A percentile compares a stretch with the other conserved stretches of the same genome.
These are phyloP conservation scores for Musa schizocarpa DNA, from an alignment of 176 grass and related monocot species.

Conservation along the genomic window DNA sequence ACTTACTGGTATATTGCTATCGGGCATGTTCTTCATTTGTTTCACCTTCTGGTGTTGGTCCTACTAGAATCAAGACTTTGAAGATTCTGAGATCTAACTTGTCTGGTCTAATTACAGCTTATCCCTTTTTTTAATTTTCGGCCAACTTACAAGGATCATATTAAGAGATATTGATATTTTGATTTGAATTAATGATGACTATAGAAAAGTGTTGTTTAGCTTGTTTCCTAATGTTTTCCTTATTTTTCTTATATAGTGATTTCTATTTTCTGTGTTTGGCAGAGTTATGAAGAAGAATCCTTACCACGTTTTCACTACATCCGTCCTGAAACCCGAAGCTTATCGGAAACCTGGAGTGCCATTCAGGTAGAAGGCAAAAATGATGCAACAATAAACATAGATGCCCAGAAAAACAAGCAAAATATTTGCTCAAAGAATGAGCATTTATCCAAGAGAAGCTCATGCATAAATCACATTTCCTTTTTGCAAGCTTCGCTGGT, in stretches of 20 bases:
- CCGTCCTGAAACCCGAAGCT: conserved; percentile 50
- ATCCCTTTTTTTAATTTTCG: too few relatives aligned
- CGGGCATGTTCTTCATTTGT: too few relatives aligned
- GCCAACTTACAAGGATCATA: too few relatives aligned
- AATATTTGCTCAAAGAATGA: conserved; percentile 60
- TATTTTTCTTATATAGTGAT: neutral
- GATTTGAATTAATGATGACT: neutral
- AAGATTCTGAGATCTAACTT: too few relatives aligned
- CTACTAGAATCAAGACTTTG: too few relatives aligned
- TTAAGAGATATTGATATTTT: neutral
- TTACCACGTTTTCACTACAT: conserved; percentile 46
- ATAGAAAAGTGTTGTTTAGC: neutral
- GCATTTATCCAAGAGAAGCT: conserved; percentile 31
- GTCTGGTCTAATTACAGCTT: too few relatives aligned
- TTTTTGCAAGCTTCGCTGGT: conserved; percentile 31
- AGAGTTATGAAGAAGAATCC: conserved; percentile 64
- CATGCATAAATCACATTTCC: conserved; percentile 36
- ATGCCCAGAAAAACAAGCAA: conserved; percentile 69
- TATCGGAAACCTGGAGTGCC: conserved; percentile 69
- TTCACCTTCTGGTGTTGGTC: too few relatives aligned
- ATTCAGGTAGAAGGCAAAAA: conserved; percentile 45
- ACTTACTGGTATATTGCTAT: too few relatives aligned
- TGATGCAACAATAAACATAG: conserved; percentile 50
- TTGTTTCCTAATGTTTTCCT: conserved; percentile 3
- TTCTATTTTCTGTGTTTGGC: conserved; percentile 14